phyloP scores from a whole-genome alignment of 257 asterid genomes.

The Solanum pinnatisectum region DNA sequence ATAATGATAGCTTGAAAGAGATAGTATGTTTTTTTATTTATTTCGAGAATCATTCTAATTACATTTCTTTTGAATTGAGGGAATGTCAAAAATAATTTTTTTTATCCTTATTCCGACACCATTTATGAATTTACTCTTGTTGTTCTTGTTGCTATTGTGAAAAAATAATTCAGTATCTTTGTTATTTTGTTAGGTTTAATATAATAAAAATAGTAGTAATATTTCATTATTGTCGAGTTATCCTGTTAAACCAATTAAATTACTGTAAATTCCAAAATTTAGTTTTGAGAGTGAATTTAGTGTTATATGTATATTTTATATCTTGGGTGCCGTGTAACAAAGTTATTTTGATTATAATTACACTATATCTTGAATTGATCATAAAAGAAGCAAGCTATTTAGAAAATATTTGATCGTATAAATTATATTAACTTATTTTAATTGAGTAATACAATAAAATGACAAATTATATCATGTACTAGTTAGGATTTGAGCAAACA shows the following conservation, averaged over 20 bases:
- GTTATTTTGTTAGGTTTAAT: neutral
- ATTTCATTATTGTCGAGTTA: neutral
- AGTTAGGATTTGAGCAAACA: neutral
- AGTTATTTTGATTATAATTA: neutral
- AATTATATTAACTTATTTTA: neutral
- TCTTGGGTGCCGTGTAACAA: neutral
- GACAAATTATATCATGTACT: neutral
- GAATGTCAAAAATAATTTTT: neutral
- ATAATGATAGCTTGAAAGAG: neutral
- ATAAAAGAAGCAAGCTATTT: neutral
- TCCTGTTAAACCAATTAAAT: neutral
- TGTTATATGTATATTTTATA: neutral
- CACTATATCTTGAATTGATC: neutral
- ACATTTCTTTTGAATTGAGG: rapidly evolving
- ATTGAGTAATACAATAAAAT: neutral
- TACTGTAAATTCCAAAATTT: neutral
- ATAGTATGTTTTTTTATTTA: neutral
- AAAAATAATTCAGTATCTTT: neutral
- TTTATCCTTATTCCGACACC: too few species aligned
- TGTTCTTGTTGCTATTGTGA: neutral
- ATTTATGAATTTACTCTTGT: neutral
- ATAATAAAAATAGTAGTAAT: neutral
- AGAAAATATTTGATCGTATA: neutral
- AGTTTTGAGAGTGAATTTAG: neutral
- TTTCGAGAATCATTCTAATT: rapidly evolving